Evolutionary conservation across 2,329 filamentous ascomycete species (phyloP), one percentile per base, ranked within the genome.

Genomic region (Chaetomiaceae sp.): DNA sequence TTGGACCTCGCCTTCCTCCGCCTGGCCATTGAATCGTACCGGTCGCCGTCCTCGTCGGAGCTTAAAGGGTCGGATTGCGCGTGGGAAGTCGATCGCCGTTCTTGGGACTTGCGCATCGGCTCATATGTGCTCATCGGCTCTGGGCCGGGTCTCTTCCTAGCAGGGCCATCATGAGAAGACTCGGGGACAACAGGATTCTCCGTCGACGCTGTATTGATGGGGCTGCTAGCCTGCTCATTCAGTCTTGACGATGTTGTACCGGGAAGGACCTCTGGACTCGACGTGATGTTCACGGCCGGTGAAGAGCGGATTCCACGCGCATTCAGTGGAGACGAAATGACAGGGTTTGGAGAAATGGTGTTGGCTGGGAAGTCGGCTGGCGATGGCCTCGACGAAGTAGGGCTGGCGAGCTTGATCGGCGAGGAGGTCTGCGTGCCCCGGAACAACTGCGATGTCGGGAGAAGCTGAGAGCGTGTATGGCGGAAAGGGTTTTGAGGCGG

Each of bases 351-450:
- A 2, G 76, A 78, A 4, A 75, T 72, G 1, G 68, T 65, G 44
- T 76, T 69, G 20, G 68, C 63, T 13, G 59, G 59, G 10, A 76
- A 71, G 4, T 73, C 58, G 37, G 72, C 66, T 0, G 78, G 78
- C 1, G 79, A 82, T 0, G 79, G 79, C 10, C 78, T 70, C 1
- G 78, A 82, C 1, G 77, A 81, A 0, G 78, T 81, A 17, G 79
- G 79, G 51, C 77, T 82, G 40, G 68, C 63, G 20, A 67, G 50
- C 58, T 74, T 78, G 14, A 73, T 60, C 1, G 71, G 76, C 1
- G 78, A 80, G 2, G 79, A 80, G 27, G 68, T 68, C 55, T 79
- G 79, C 0, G 79, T 81, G 56, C 76, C 73, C 1, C 68, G 71
- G 56, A 82, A 82, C 8, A 82, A 66, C 60, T 82, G 78, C 7